Evolutionary conservation across 768 basidiomycete species (phyloP), one percentile per base, ranked within the genome.

Genomic region (Mycena rebaudengoi): DNA sequence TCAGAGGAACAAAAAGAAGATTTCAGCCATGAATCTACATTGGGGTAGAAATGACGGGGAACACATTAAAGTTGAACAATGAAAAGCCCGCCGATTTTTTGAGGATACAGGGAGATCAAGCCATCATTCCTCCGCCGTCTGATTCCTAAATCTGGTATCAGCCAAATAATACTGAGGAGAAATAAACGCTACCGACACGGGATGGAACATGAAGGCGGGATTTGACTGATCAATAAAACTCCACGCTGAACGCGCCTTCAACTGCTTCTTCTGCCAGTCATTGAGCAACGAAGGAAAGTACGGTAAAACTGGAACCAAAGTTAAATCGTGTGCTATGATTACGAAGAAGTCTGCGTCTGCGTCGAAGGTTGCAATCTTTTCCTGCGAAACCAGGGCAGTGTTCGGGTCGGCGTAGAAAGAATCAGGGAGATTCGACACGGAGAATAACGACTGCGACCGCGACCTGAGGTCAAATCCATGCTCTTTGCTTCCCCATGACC

Each of bases 321-420:
- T 67, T 11, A 21, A 5, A 41, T 69, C 68, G 39, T 69, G 68
- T 6, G 68, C 53, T 13, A 64, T 35, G 23, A 69, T 14, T 10
- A 69, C 54, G 14, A 69, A 55, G 5, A 69, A 52, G 33, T 69
- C 65, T 7, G 51, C 39, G 44, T 66, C 59, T n/a, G 65, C 61
- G 28, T 69, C 68, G 18, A 62, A 64, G n/a, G 33, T 39, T 18
- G 56, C 62, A 23, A 69, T 23, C 53, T 64, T 66, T 18, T 64
- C 61, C 4, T 60, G 13, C n/a, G 68, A 55, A 1, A 66, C 59
- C 10, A 37, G 30, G 2, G 65, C 25, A n/a, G 41, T 33, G 18
- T 46, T 58, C 0, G 64, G 65, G 26, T 69, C 48, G 3, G 43
- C 52, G 20, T 55, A 56, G 55, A 63, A 59, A 1, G 60, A 49